phyloP scores from a whole-genome alignment of 2,329 filamentous ascomycete species.

The Verticillium tricorpus region DNA sequence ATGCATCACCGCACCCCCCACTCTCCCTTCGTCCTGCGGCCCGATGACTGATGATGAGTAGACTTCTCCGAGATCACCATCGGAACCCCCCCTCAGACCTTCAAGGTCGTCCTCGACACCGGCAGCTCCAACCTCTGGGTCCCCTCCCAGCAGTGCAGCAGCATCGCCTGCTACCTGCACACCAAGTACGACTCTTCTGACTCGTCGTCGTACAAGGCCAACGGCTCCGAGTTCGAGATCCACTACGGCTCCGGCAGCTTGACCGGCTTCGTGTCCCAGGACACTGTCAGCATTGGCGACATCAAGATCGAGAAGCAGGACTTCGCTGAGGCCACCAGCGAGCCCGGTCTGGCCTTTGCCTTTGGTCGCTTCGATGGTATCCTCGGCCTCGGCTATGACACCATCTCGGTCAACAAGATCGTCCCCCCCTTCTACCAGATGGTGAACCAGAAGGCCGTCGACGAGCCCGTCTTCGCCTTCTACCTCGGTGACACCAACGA shows the following conservation, averaged over 20 bases:
- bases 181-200: constrained; percentile 88
- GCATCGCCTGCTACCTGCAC: constrained; percentile 98
- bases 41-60: constrained; percentile 26
- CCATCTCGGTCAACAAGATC: constrained; percentile 94
- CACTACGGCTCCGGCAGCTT: constrained; percentile 92
- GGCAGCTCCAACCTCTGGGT: constrained; percentile 99
- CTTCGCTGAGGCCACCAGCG: constrained; percentile 92
- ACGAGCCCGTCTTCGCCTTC: constrained; percentile 93
- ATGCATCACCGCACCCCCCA: constrained; percentile 33
- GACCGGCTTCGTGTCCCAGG: constrained; percentile 89
- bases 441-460: constrained; percentile 82
- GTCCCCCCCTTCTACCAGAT: constrained; percentile 96
- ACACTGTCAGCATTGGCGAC: constrained; percentile 83
- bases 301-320: constrained; percentile 83
- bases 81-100: constrained; percentile 85
- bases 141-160: constrained; percentile 81
- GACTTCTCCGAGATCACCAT: constrained; percentile 97
- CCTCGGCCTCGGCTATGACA: constrained; percentile 88
- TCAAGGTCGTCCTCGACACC: constrained; percentile 98
- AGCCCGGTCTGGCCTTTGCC: constrained; percentile 95
- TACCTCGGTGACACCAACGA: constrained; percentile 75
- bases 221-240: constrained; percentile 89
- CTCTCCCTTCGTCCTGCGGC: neutral
- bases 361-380: constrained; percentile 98
- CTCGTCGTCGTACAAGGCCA: constrained; percentile 90